Conservation (phyloP, 73 alveolate species). For the Tetrahymena borealis region DNA sequence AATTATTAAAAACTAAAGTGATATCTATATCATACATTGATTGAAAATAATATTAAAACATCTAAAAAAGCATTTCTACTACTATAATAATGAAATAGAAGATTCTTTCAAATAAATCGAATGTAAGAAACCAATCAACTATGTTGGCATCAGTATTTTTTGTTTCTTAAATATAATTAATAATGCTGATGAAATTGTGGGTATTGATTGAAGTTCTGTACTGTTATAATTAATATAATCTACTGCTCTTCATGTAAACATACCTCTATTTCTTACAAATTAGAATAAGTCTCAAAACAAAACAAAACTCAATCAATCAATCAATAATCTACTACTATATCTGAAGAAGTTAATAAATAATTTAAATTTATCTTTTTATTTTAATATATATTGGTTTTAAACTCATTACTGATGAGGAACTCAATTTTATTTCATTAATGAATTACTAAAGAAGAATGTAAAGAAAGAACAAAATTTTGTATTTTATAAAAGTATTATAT, state of each 20-base stretch:
- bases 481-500: no score
- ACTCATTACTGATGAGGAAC: no score
- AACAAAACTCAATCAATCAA: neutral
- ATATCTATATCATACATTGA: no score
- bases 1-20: no score
- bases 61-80: neutral
- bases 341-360: no score
- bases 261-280: neutral
- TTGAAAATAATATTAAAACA: neutral
- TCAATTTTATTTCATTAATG: no score
- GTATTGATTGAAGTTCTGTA: neutral
- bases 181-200: neutral
- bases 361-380: no score
- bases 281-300: neutral
- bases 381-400: no score
- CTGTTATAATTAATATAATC: neutral
- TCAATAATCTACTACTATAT: no score
- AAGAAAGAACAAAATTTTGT: no score
- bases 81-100: neutral
- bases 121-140: no score
- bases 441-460: no score
- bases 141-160: neutral
- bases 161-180: neutral
- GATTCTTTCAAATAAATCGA: neutral
- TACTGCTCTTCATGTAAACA: neutral